phyloP scores from a whole-genome alignment of 1,284 basidiomycete species.

The Austroboletus novae-zelandiae region DNA sequence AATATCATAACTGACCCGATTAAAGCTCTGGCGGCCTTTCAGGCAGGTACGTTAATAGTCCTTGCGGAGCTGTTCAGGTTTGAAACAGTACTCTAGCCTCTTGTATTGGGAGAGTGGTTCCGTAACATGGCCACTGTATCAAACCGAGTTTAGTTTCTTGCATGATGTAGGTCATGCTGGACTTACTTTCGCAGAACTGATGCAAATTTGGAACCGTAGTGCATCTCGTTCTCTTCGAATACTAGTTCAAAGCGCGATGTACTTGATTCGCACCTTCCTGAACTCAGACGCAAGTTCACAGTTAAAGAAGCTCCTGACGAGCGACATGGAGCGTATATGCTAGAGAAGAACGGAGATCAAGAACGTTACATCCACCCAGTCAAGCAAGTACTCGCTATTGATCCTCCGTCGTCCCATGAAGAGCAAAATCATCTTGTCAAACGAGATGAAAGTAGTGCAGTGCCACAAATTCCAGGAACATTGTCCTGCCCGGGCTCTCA shows the following conservation, averaged over 20 bases:
- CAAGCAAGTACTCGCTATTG: not conserved
- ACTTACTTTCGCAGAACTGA: not conserved
- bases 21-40: not conserved
- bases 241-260: not conserved
- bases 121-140: slow-evolving; percentile 1
- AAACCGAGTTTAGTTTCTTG: not conserved
- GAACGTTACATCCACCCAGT: slow-evolving; percentile 1
- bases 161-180: not conserved
- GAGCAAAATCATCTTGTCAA: not conserved
- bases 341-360: not conserved
- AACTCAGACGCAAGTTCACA: not conserved
- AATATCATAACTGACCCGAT: not conserved
- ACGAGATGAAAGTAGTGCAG: not conserved
- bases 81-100: not conserved
- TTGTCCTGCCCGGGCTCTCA: not conserved
- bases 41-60: slow-evolving; percentile 1
- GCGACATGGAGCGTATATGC: not conserved
- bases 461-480: not conserved
- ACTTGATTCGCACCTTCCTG: not conserved
- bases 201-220: not conserved
- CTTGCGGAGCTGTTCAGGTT: too few relatives aligned
- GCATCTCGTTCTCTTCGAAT: not conserved
- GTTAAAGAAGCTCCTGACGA: not conserved
- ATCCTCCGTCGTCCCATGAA: not conserved
- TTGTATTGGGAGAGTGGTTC: slow-evolving; percentile 1